Conservation (phyloP, 2,329 filamentous ascomycete genomes). For the Venturia effusa region DNA sequence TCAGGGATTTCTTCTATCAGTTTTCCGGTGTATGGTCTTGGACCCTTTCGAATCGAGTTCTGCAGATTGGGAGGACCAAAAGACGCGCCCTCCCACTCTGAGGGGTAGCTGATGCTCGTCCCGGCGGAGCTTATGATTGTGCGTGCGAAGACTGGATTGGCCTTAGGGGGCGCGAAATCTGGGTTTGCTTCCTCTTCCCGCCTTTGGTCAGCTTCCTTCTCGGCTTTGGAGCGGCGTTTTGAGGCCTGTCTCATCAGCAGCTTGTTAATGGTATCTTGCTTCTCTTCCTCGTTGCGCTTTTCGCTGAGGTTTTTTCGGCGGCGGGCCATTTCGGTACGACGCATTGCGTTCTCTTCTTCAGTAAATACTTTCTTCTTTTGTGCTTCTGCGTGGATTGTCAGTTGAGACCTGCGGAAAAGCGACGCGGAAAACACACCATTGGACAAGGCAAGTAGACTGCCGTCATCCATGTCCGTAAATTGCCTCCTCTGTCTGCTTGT, state of each 20-base stretch:
- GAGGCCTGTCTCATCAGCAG: constrained; percentile 77
- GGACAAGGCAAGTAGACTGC: constrained; percentile 38
- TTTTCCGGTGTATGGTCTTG: neutral
- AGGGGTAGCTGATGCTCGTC: constrained; percentile 51
- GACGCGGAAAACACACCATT: constrained; percentile 34
- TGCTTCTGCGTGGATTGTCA: constrained; percentile 37
- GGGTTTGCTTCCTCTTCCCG: constrained; percentile 39
- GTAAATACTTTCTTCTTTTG: constrained; percentile 64
- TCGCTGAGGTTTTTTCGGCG: constrained; percentile 64
- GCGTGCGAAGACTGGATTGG: constrained; percentile 53
- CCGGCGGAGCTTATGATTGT: constrained; percentile 61
- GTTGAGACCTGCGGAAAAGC: constrained; percentile 11
- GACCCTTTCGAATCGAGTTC: neutral
- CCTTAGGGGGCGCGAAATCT: constrained; percentile 35
- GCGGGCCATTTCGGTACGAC: constrained; percentile 62
- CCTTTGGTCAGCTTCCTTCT: constrained; percentile 22
- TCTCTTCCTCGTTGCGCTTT: constrained; percentile 70
- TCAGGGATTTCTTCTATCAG: neutral
- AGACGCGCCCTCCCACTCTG: constrained; percentile 47
- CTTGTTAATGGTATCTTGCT: constrained; percentile 82
- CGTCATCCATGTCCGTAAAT: constrained; percentile 40
- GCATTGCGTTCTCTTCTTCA: constrained; percentile 62
- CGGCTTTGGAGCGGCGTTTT: constrained; percentile 46
- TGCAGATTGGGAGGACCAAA: neutral
- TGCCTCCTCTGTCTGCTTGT: constrained; percentile 57